Evolutionary conservation across 2,329 filamentous ascomycete genomes (phyloP).

Genomic region (Colletotrichum sp.): DNA sequence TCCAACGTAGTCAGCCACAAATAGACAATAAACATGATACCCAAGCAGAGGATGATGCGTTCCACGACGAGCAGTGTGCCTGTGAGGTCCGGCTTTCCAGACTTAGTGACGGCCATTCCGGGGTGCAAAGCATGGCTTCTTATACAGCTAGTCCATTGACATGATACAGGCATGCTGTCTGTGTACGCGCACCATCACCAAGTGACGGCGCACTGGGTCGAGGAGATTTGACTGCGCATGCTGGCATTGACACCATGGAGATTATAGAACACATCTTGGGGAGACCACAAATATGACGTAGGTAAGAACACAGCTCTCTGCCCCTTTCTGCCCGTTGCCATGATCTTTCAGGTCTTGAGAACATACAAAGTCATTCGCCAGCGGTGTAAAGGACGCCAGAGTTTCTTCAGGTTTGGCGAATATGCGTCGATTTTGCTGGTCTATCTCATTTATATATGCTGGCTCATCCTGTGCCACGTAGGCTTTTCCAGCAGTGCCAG

Average conservation of each 20-base stretch:
- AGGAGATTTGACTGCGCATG: background rate
- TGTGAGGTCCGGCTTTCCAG: background rate
- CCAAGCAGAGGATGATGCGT: background rate
- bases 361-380: background rate
- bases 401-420: background rate
- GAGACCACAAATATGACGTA: background rate
- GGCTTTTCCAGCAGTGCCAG: background rate
- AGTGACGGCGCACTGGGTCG: background rate
- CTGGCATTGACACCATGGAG: background rate
- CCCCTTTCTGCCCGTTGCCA: background rate
- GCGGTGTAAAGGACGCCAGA: background rate
- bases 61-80: background rate
- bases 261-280: background rate
- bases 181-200: background rate
- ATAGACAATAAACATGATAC: background rate
- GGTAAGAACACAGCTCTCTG: background rate
- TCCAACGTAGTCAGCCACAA: background rate
- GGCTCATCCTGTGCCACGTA: background rate
- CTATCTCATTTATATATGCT: background rate
- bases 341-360: background rate
- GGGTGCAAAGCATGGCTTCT: background rate
- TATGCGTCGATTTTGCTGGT: background rate
- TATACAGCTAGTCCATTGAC: background rate
- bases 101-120: background rate
- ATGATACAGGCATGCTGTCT: background rate